phyloP scores from a whole-genome alignment of 495 filamentous ascomycete genomes.

The Lentithecium fluviatile region DNA sequence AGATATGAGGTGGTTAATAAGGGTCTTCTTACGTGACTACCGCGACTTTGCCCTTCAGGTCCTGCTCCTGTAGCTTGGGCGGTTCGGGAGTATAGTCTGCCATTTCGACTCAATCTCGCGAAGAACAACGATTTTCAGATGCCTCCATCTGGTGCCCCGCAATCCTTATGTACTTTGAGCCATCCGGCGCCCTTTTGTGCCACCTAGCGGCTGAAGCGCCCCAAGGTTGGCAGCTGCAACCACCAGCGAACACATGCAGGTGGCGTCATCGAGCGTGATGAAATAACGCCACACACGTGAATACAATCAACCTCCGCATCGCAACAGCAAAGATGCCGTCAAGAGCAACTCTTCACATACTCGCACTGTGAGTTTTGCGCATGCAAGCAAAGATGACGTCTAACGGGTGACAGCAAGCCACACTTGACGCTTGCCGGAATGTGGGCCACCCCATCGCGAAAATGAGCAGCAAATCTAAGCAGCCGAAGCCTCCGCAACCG shows the following conservation, averaged over 20 bases:
- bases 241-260: neutral
- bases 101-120: neutral
- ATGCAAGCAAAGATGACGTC: neutral
- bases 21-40: constrained; percentile 31
- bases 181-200: no score
- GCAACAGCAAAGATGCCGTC: neutral
- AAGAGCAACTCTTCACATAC: neutral
- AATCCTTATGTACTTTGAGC: neutral
- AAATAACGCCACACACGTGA: neutral
- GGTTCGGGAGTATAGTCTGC: constrained; percentile 19
- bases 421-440: neutral
- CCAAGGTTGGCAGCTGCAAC: neutral
- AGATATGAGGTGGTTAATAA: neutral
- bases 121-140: neutral
- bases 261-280: constrained; percentile 3
- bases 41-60: constrained; percentile 34
- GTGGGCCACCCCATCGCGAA: neutral
- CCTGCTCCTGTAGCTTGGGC: constrained; percentile 33
- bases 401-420: neutral
- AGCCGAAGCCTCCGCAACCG: neutral
- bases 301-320: neutral
- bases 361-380: neutral
- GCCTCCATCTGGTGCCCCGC: neutral
- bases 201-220: constrained; percentile 4
- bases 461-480: neutral